Base-by-base conservation (phyloP, 495 filamentous ascomycete species). In the Cladorrhinum samala region DNA sequence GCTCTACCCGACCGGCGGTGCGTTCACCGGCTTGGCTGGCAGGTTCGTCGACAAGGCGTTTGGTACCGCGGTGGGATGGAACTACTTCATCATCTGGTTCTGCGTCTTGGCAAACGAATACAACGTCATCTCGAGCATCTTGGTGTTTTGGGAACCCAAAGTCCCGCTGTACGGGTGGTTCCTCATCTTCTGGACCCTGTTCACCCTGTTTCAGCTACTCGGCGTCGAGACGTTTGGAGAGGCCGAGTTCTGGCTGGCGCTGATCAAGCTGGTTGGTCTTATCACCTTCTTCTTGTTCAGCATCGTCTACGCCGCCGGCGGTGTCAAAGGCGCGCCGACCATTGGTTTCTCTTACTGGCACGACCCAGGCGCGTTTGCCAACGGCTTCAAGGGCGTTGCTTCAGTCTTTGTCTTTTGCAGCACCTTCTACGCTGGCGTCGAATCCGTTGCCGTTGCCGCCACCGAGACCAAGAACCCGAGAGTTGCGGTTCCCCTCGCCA, bases 21-120 rank as follows among this genome's bases (percentile, higher is more conserved):
- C 78, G 14, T 72, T 80, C 52, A 75, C 72, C 11, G 67, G 82
- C 30, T 83, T 89, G 38, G 84, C 84, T 20, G 75, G 85, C 50
- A 79, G 86, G 36, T 83, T 91, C 56, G 79, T 89, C 49, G 84
- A 88, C 63, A 82, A 85, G 41, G 84, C 84, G 38, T 81, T 91
- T 69, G 89, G 87, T 33, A 90, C 91, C 55, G 86, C 89, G 36
- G 89, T 95, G 57, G 89, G 89, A 24, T 89, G 86, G 85, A 83
- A 87, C 59, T 89, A 89, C 59, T 83, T 81, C 59, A 78, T 87
- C 52, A 75, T 78, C 53, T 89, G 86, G 85, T 68, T 79, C 55
- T 66, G 74, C 17, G 76, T 82, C 9, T 62, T 83, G 41, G 72
- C 78, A 43, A 78, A 80, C 55, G 80, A 83, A 62, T 75, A 80